Evolutionary conservation across 257 asterid genomes (phyloP).

Genomic region (Solanum commersonii): DNA sequence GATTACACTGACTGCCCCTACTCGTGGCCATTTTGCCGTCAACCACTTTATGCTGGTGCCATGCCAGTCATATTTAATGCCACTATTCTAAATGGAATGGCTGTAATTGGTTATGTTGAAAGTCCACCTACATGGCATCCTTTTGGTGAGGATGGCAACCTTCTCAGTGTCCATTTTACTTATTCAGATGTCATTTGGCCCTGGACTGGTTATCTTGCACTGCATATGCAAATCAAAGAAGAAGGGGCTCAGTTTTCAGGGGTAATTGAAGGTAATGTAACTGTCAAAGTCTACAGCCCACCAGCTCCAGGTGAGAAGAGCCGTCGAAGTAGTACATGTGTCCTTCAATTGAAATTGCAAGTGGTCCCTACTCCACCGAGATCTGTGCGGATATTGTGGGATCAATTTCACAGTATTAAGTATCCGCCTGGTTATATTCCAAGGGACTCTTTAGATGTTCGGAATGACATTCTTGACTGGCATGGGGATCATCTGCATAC

Average conservation of each 20-base stretch:
- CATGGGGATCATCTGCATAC: slow-evolving; percentile 99
- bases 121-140: slow-evolving; percentile 91
- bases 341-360: slow-evolving; percentile 64
- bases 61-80: slow-evolving; percentile 93
- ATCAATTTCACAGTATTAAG: slow-evolving; percentile 91
- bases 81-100: slow-evolving; percentile 96
- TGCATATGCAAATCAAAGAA: slow-evolving; percentile 94
- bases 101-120: slow-evolving; percentile 75
- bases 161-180: slow-evolving; percentile 78
- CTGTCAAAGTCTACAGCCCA: slow-evolving; percentile 71
- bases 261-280: slow-evolving; percentile 81
- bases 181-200: slow-evolving; percentile 96
- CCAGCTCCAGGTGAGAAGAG: slow-evolving; percentile 55
- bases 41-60: slow-evolving; percentile 94
- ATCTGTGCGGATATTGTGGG: slow-evolving; percentile 81
- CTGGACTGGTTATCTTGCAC: slow-evolving; percentile 94
- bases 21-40: slow-evolving; percentile 99
- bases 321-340: slow-evolving; percentile 61
- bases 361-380: slow-evolving; percentile 91
- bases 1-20: slow-evolving; percentile 93
- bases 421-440: slow-evolving; percentile 99
- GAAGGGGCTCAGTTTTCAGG: slow-evolving; percentile 89
- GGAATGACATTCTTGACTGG: slow-evolving; percentile 97
- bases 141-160: slow-evolving; percentile 71
- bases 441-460: slow-evolving; percentile 94